Conservation (phyloP, 805 yeast species). For the Kurtzmaniella cleridarum region DNA sequence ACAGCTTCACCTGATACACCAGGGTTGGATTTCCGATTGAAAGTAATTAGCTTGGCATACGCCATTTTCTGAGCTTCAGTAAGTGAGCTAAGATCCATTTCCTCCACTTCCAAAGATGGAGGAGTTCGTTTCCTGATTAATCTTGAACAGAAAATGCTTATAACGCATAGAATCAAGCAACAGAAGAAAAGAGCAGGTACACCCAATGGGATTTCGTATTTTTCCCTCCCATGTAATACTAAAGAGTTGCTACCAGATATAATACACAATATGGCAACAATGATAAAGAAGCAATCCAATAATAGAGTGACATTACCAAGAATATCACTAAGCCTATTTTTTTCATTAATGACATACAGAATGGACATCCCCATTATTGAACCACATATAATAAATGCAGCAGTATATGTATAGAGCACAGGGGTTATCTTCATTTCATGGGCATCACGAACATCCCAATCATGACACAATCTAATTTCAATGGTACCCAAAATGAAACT, state of each 20-base stretch:
- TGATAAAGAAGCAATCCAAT: slow-evolving; percentile 3
- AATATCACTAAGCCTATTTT: slow-evolving; percentile 9
- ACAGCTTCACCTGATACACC: slow-evolving; percentile 15
- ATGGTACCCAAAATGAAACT: slow-evolving; percentile 2
- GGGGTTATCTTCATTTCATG: not conserved
- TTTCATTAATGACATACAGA: slow-evolving; percentile 5
- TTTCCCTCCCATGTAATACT: slow-evolving; percentile 2
- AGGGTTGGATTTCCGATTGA: slow-evolving; percentile 12
- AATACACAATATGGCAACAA: slow-evolving; percentile 3
- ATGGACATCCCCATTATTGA: slow-evolving; percentile 8
- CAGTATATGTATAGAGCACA: slow-evolving; percentile 3
- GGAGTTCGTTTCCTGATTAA: slow-evolving; percentile 7
- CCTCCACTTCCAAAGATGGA: slow-evolving; percentile 10
- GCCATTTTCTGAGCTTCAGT: slow-evolving; percentile 12
- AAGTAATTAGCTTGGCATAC: slow-evolving; percentile 13
- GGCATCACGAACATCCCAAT: not conserved
- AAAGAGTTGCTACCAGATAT: slow-evolving; percentile 5
- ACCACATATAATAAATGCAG: slow-evolving; percentile 8
- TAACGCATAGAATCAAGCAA: slow-evolving; percentile 3
- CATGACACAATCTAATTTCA: slow-evolving; percentile 2
- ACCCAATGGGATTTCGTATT: slow-evolving; percentile 1
- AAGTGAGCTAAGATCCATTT: slow-evolving; percentile 8
- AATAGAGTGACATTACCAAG: slow-evolving; percentile 8
- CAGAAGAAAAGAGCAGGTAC: slow-evolving; percentile 9
- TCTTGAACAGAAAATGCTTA: slow-evolving; percentile 7